phyloP scores from a whole-genome alignment of 208 protist species.

The Willaertia magna region DNA sequence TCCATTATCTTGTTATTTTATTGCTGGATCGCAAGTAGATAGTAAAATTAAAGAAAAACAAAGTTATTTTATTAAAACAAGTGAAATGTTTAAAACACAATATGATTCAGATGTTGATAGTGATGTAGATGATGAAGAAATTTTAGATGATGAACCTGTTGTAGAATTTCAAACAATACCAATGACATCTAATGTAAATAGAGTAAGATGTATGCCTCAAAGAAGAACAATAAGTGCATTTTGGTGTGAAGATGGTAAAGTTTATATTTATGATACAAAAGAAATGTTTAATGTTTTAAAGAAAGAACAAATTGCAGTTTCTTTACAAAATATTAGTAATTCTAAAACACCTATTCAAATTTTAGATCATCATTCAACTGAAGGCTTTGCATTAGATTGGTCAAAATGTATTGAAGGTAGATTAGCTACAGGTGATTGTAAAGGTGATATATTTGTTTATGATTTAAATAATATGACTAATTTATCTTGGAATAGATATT shows the following conservation, averaged over 20 bases:
- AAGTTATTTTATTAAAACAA: slow-evolving; percentile 73
- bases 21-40: slow-evolving; percentile 88
- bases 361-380: slow-evolving; percentile 59
- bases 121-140: slow-evolving; percentile 54
- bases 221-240: slow-evolving; percentile 83
- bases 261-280: slow-evolving; percentile 27
- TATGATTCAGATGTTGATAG: slow-evolving; percentile 74
- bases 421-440: slow-evolving; percentile 78
- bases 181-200: slow-evolving; percentile 45
- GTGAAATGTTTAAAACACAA: slow-evolving; percentile 71
- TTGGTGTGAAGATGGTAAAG: slow-evolving; percentile 56
- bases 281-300: slow-evolving; percentile 1
- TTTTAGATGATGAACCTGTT: slow-evolving; percentile 66
- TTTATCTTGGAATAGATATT: background rate
- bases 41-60: slow-evolving; percentile 64
- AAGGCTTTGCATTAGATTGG: slow-evolving; percentile 94
- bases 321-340: slow-evolving; percentile 21
- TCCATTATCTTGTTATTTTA: slow-evolving; percentile 72
- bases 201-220: slow-evolving; percentile 67
- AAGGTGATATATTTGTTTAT: slow-evolving; percentile 59
- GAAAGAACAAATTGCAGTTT: slow-evolving; percentile 15
- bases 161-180: slow-evolving; percentile 39
- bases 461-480: background rate
- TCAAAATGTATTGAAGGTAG: slow-evolving; percentile 49
- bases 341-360: slow-evolving; percentile 43